Evolutionary conservation across 257 asterid genomes (phyloP), one percentile per base, ranked within the genome.

Genomic region (Nicotiana attenuata): DNA sequence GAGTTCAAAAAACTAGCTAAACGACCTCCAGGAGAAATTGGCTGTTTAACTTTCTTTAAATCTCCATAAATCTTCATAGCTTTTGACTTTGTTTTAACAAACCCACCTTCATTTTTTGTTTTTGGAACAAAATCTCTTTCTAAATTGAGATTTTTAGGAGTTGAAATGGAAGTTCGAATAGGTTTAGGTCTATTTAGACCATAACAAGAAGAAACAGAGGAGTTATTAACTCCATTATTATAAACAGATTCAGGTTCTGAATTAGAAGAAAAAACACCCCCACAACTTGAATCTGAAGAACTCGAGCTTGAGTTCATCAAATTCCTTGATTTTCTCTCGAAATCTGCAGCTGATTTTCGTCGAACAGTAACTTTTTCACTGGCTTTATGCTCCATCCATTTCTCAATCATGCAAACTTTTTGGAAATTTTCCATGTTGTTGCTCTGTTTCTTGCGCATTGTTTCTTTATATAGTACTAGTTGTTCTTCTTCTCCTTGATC

Each of bases 1-100:
- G 98, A 87, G 88, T 95, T 91, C 69, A 95, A 81, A 80, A 95
- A 92, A 47, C 90, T 95, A 10, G 97, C 94, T 14, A 95, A 89
- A 50, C 85, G 87, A 16, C 96, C 93, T 20, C 97, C 97, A 13
- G 98, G 98, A 3, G 98, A 94, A 59, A 90, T 91, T 59, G 98
- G 98, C 84, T 94, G 98, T 88, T 92, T 92, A 16, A 84, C 96
- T 61, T 93, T 93, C 94, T 92, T 94, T 89, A 94, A 76, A 24
- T 93, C 96, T 76, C 93, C 90, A 83, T 92, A 94, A 75, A 94
- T 88, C 87, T 93, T 94, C 81, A 91, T 87, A 41, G 98, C 97
- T 45, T 90, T 91, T 2, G 97, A 90, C 33, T 88, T 93, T 81
- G 93, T 88, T 84, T 88, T 94, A 53, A 83, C 80, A 68, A 91